A percentile compares a stretch with the other conserved stretches of the same genome.
phyloP scores from a whole-genome alignment of 306 rosid species.

The Vigna unguiculata region DNA sequence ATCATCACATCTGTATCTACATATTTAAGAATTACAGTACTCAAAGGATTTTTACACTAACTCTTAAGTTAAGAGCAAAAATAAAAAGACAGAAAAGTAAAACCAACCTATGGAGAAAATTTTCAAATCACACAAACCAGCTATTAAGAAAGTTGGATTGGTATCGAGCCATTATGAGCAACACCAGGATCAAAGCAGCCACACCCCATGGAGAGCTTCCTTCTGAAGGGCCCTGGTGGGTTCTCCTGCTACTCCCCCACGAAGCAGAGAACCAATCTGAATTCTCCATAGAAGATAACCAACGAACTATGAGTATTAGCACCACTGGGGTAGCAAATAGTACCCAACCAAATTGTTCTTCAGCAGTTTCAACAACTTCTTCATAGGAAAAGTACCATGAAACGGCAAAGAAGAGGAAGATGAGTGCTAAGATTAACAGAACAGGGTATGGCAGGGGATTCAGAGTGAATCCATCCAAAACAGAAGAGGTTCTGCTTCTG shows the following conservation, averaged over 20 bases:
- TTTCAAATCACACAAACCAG: conserved; percentile 59
- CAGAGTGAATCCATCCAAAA: conserved; percentile 69
- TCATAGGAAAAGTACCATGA: conserved; percentile 81
- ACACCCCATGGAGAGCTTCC: conserved; percentile 98
- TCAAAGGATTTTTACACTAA: neutral
- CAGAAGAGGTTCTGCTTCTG: conserved; percentile 56
- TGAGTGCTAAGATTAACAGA: conserved; percentile 65
- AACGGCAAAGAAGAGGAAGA: conserved; percentile 62
- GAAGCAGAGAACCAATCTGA: conserved; percentile 54
- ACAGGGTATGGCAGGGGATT: conserved; percentile 82
- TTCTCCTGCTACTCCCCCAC: conserved; percentile 61
- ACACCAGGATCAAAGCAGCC: conserved; percentile 76
- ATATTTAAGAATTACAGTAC: conserved; percentile 35
- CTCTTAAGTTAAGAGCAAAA: conserved; percentile 31
- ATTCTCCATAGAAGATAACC: conserved; percentile 71
- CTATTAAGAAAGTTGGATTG: conserved; percentile 72
- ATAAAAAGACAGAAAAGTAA: neutral
- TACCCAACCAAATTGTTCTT: conserved; percentile 58
- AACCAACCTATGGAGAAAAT: conserved; percentile 14
- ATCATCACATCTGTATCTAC: conserved; percentile 22
- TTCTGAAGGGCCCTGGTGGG: conserved; percentile 61
- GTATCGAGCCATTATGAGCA: conserved; percentile 73
- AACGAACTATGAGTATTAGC: conserved; percentile 62
- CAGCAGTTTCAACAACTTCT: conserved; percentile 62
- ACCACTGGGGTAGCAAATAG: conserved; percentile 60